These are phyloP conservation scores for Protomyces arabidopsidicola DNA, from an alignment of 1,139 yeast species.

Conservation along the genomic window DNA sequence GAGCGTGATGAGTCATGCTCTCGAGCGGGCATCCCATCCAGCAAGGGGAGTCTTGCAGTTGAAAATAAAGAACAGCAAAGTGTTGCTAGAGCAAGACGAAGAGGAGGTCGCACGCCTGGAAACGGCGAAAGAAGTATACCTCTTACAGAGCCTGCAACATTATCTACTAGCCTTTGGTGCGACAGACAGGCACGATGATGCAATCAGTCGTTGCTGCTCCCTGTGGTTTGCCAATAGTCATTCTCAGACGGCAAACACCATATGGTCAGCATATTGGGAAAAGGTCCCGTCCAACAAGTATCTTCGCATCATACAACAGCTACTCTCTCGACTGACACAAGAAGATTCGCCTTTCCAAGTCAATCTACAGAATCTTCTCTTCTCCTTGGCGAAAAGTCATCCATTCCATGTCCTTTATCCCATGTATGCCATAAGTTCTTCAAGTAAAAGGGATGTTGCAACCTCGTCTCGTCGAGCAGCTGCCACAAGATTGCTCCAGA, in stretches of 20 bases:
- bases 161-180: constrained; percentile 54
- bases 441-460: constrained; percentile 23
- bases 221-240: constrained; percentile 70
- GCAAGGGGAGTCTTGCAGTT: constrained; percentile 48
- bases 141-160: constrained; percentile 55
- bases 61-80: constrained; percentile 42
- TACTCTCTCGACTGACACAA: constrained; percentile 62
- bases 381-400: constrained; percentile 53
- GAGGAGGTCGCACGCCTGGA: constrained; percentile 46
- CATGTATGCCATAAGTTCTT: constrained; percentile 44
- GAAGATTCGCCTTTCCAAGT: constrained; percentile 54
- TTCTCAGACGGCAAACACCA: constrained; percentile 42
- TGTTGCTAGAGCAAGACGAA: constrained; percentile 49
- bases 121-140: constrained; percentile 46
- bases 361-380: constrained; percentile 50
- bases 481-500: constrained; percentile 30
- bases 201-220: constrained; percentile 72
- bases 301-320: constrained; percentile 77
- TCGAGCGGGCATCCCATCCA: constrained; percentile 46
- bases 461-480: constrained; percentile 32
- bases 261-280: constrained; percentile 37
- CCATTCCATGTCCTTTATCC: constrained; percentile 77
- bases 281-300: constrained; percentile 59
- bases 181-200: constrained; percentile 50
- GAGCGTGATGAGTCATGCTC: constrained; percentile 48